Percentiles rank a stretch among this genome's conserved stretches.
phyloP scores from a whole-genome alignment of 225 moss, liverwort and hornwort species.

The Anthoceros angustus region DNA sequence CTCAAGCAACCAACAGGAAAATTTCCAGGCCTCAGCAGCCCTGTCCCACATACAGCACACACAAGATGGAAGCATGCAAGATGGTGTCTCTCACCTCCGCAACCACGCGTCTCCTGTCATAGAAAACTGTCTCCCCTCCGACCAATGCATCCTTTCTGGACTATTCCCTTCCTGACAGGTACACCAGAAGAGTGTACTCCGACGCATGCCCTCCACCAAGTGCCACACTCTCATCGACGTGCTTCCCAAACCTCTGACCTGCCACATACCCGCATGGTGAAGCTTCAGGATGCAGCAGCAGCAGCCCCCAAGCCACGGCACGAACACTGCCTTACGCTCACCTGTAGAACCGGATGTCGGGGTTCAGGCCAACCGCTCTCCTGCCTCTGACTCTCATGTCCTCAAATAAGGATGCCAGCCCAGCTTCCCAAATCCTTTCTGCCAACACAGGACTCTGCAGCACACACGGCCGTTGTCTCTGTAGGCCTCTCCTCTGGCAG shows the following conservation, averaged over 20 bases:
- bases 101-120: slow-evolving; percentile 26
- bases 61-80: neutral
- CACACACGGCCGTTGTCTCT: slow-evolving; percentile 41
- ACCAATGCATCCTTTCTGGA: slow-evolving; percentile 15
- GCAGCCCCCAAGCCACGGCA: neutral
- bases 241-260: slow-evolving; percentile 57
- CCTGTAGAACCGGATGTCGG: slow-evolving; percentile 55
- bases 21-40: neutral
- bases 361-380: slow-evolving; percentile 44
- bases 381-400: slow-evolving; percentile 21
- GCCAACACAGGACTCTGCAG: slow-evolving; percentile 33
- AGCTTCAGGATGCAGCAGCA: neutral
- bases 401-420: slow-evolving; percentile 37
- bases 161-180: slow-evolving; percentile 32
- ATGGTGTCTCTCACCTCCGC: slow-evolving; percentile 19
- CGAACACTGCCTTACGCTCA: slow-evolving; percentile 1
- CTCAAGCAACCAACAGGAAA: slow-evolving; percentile 45
- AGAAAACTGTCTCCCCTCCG: too few relatives aligned
- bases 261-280: slow-evolving; percentile 22
- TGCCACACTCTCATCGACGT: slow-evolving; percentile 71
- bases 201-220: slow-evolving; percentile 31
- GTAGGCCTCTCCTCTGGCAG: slow-evolving; percentile 63
- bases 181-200: slow-evolving; percentile 65
- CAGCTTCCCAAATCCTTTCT: slow-evolving; percentile 47
- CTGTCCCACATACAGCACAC: neutral